Evolutionary conservation across 768 basidiomycete genomes (phyloP), one percentile per base, ranked within the genome.

Genomic region (Pilatotrama ljubarskyi): DNA sequence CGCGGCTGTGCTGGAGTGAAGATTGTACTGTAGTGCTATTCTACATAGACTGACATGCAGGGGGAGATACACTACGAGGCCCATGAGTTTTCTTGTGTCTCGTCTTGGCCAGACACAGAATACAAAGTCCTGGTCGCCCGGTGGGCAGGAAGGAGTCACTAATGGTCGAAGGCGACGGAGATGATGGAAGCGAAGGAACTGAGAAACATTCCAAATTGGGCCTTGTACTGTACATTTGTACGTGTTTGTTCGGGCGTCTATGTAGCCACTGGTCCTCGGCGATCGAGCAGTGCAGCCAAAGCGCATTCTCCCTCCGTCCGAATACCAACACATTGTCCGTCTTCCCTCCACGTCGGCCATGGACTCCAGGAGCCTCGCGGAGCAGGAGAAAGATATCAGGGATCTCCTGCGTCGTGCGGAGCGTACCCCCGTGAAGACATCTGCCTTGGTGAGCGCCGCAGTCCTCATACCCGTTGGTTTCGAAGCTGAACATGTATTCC

Each of bases 361-460:
- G 72, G 70, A 70, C 49, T 58, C 65, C 26, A 68, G 47, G 46
- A 58, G 57, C 35, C 59, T 70, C 22, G 67, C 65, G 25, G 74
- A 77, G 52, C 74, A 77, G 53, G 77, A 79, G 61, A 69, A 72
- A 57, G 76, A 80, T 11, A 70, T 74, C 51, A 63, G 46, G 26
- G 73, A 76, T 14, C 68, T 77, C n/a, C 74, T 87, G 53, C 74
- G 76, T 47, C 75, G 78, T 44, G 83, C 82, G 17, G 75, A 74
- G 59, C 72, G 72, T 44, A 73, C 72, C 32, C 66, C 73, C 48
- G 74, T 77, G 44, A 73, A 72, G 64, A 76, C 75, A 11, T 76
- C 78, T 38, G 59, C 70, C 29, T 57, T 73, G 67, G 83, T 82
- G 59, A 69, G 77, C 61, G 5, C 43, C 42, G 35, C 48, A 26